Evolutionary conservation across 257 asterid genomes (phyloP).

Genomic region (Orobanche coerulescens): DNA sequence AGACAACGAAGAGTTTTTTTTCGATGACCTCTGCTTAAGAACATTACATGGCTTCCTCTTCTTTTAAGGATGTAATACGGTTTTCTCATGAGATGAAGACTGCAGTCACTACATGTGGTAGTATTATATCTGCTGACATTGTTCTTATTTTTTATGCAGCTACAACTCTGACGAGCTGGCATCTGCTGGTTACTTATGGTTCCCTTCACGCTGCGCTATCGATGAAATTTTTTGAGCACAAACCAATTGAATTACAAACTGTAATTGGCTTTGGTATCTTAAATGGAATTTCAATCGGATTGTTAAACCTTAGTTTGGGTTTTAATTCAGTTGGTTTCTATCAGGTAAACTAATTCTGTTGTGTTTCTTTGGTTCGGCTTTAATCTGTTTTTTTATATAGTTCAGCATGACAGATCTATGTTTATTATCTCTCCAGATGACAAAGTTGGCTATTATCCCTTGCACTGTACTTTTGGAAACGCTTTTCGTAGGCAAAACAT

Average conservation of each 20-base stretch:
- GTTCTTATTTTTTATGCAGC: constrained; percentile 39
- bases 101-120: background rate
- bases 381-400: background rate
- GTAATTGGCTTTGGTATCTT: constrained; percentile 75
- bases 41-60: background rate
- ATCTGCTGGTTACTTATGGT: constrained; percentile 70
- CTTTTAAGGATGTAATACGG: background rate
- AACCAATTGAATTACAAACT: constrained; percentile 63
- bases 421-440: constrained; percentile 48
- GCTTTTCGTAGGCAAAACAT: constrained; percentile 68
- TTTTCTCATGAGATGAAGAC: constrained; percentile 2
- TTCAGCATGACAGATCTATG: constrained; percentile 17
- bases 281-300: constrained; percentile 82
- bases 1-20: background rate
- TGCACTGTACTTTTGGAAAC: constrained; percentile 86
- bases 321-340: constrained; percentile 91
- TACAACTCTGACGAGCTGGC: constrained; percentile 94
- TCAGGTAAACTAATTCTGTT: constrained; percentile 50
- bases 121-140: background rate
- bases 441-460: constrained; percentile 90
- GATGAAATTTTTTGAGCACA: constrained; percentile 78
- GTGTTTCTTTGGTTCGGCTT: constrained; percentile 10
- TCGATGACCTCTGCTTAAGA: background rate
- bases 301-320: constrained; percentile 84
- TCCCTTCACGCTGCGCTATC: constrained; percentile 72